Percentiles rank a stretch among this genome's conserved stretches.
phyloP scores from a whole-genome alignment of 2,329 filamentous ascomycete species.

The Arthrobotrys musiformis region DNA sequence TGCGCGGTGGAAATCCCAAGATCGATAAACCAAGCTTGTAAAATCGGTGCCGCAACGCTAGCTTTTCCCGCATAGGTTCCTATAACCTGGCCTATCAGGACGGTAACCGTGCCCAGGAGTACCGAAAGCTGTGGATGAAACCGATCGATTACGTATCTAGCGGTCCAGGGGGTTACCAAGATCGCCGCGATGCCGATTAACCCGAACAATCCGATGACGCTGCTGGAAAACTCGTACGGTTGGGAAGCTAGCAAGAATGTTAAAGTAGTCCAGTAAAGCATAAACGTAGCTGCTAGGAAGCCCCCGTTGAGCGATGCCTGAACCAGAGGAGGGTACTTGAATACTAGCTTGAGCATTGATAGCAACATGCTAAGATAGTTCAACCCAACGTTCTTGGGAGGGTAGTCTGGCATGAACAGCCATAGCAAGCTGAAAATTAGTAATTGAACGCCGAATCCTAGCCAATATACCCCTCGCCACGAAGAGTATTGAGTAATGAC shows the following conservation, averaged over 20 bases:
- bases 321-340: conserved; percentile 74
- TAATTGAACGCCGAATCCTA: conserved; percentile 77
- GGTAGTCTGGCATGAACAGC: conserved; percentile 83
- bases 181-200: conserved; percentile 79
- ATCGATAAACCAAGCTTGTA: conserved; percentile 78
- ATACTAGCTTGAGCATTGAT: conserved; percentile 73
- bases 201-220: conserved; percentile 80
- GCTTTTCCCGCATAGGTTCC: conserved; percentile 76
- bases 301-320: conserved; percentile 77
- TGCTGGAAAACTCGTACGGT: conserved; percentile 75
- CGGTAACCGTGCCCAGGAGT: conserved; percentile 70
- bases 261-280: conserved; percentile 77
- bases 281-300: conserved; percentile 72
- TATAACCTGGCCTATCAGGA: conserved; percentile 72
- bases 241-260: conserved; percentile 79
- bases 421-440: conserved; percentile 74
- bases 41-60: conserved; percentile 75
- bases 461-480: conserved; percentile 84
- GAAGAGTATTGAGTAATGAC: conserved; percentile 77
- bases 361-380: conserved; percentile 75
- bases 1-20: conserved; percentile 78
- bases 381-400: conserved; percentile 75
- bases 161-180: conserved; percentile 75
- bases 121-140: conserved; percentile 76
- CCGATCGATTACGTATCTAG: conserved; percentile 75